These are phyloP conservation scores for Corynascus novoguineensis DNA, from an alignment of 495 filamentous ascomycete species.

Conservation along the genomic window DNA sequence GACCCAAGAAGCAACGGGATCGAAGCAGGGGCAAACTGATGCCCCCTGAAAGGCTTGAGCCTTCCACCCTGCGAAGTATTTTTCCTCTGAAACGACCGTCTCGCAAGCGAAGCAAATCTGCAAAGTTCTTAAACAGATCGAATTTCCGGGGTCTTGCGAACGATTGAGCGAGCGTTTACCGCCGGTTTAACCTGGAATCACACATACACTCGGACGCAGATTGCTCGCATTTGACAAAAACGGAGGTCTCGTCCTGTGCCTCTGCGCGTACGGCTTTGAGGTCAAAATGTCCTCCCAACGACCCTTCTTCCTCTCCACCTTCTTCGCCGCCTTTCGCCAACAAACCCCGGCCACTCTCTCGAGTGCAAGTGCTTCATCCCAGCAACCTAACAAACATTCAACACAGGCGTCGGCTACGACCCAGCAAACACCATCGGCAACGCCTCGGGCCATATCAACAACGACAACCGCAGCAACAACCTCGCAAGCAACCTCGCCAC, in stretches of 20 bases:
- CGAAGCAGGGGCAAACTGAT: neutral
- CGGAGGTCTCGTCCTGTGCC: neutral
- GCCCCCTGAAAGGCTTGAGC: neutral
- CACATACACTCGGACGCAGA: neutral
- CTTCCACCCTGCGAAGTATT: neutral
- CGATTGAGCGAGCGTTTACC: neutral
- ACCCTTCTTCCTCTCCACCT: conserved; percentile 75
- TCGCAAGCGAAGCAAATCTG: neutral
- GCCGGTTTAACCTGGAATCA: neutral
- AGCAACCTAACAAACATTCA: conserved; percentile 43
- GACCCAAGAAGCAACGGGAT: neutral
- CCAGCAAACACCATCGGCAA: conserved; percentile 28
- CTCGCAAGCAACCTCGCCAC: conserved; percentile 30
- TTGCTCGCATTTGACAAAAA: neutral
- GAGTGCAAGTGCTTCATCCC: conserved; percentile 21
- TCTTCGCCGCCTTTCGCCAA: conserved; percentile 76
- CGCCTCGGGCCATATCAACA: conserved; percentile 22
- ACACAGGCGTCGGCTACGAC: conserved; percentile 24
- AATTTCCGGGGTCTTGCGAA: neutral
- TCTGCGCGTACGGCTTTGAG: neutral
- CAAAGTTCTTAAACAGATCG: neutral
- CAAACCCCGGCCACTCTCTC: conserved; percentile 29
- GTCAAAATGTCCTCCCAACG: conserved; percentile 65
- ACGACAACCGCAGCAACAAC: conserved; percentile 17
- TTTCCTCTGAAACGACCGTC: neutral